phyloP scores from a whole-genome alignment of 2,329 filamentous ascomycete genomes.

The Penicillium rolfsii region DNA sequence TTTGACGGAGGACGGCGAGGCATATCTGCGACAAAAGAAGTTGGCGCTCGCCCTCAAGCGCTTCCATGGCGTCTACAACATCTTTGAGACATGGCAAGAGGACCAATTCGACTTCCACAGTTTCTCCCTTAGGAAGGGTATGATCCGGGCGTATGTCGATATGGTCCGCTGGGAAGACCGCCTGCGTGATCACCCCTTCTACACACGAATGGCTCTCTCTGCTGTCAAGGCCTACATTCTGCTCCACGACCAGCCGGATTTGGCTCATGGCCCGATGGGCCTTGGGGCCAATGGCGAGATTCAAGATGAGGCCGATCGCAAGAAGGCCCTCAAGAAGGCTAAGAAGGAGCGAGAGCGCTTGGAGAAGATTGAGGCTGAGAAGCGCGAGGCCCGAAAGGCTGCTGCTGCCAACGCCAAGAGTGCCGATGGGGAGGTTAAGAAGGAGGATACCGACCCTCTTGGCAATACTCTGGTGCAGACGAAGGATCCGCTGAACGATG shows the following conservation, averaged over 20 bases:
- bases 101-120: conserved; percentile 99
- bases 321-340: conserved; percentile 88
- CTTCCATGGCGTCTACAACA: conserved; percentile 83
- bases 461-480: conserved; percentile 81
- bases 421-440: conserved; percentile 65
- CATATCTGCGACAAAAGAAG: conserved; percentile 80
- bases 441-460: conserved; percentile 86
- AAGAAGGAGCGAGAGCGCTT: conserved; percentile 76
- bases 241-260: conserved; percentile 73
- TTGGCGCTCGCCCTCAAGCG: conserved; percentile 87
- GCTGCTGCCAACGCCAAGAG: conserved; percentile 64
- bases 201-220: conserved; percentile 77
- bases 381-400: conserved; percentile 81
- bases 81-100: conserved; percentile 97
- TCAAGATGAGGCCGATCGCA: conserved; percentile 66
- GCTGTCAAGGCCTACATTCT: conserved; percentile 80
- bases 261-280: conserved; percentile 62
- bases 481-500: conserved; percentile 78
- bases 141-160: conserved; percentile 90
- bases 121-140: conserved; percentile 95
- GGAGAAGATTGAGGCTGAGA: conserved; percentile 78
- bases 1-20: conserved; percentile 90
- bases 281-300: conserved; percentile 61
- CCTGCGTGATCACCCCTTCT: conserved; percentile 90
- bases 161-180: conserved; percentile 97